Conservation (phyloP, 2,329 filamentous ascomycete species). For the Cercospora canescens region DNA sequence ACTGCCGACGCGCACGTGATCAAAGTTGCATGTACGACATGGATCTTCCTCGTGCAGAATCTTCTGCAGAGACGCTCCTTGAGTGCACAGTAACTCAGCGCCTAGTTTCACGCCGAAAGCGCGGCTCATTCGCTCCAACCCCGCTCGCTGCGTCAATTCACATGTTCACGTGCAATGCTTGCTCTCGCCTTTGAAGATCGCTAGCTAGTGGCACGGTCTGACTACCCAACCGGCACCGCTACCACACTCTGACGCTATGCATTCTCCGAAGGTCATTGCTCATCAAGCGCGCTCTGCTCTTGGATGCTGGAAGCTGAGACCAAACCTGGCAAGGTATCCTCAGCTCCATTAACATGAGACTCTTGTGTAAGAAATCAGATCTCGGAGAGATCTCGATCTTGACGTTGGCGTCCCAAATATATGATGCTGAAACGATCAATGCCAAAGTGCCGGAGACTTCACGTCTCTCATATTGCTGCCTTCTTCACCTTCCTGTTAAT, state of each 20-base stretch:
- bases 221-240: no score
- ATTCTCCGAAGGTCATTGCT: no score
- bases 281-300: no score
- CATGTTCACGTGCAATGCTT: no score
- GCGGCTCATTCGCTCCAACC: neutral
- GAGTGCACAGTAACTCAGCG: neutral
- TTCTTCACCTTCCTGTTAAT: neutral
- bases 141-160: no score
- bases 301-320: no score
- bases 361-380: neutral
- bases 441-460: neutral
- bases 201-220: no score
- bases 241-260: no score
- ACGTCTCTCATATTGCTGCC: neutral
- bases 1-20: neutral
- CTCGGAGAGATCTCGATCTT: neutral
- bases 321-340: neutral
- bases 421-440: neutral
- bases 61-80: neutral
- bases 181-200: no score
- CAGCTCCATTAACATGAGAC: neutral
- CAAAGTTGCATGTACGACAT: conserved; percentile 4
- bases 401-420: neutral
- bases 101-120: neutral
- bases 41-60: conserved; percentile 6